These are phyloP conservation scores for Monosporascus cannonballus DNA, from an alignment of 2,329 filamentous ascomycete species.

Conservation along the genomic window DNA sequence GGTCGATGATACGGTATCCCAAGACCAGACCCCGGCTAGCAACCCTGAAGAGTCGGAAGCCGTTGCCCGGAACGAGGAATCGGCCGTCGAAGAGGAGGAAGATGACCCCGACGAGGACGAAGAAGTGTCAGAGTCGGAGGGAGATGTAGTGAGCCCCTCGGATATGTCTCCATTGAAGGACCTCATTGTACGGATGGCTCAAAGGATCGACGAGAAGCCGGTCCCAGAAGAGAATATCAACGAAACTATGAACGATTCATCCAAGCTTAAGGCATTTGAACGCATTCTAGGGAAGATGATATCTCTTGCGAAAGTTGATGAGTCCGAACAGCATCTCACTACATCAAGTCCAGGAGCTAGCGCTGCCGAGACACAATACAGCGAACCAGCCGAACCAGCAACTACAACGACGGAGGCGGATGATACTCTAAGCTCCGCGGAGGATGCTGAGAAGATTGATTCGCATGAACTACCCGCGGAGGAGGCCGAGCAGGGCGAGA, in stretches of 20 bases:
- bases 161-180: constrained; percentile 31
- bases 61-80: constrained; percentile 18
- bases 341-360: background rate
- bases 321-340: constrained; percentile 1
- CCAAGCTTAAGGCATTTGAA: constrained; percentile 44
- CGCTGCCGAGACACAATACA: background rate
- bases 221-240: constrained; percentile 16
- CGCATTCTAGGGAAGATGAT: constrained; percentile 44
- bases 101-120: constrained; percentile 10
- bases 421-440: background rate
- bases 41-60: constrained; percentile 13
- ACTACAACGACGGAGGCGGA: background rate
- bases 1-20: background rate
- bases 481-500: constrained; percentile 20
- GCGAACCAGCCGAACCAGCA: background rate
- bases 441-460: background rate
- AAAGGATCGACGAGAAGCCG: constrained; percentile 33
- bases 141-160: constrained; percentile 23
- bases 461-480: constrained; percentile 1
- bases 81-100: constrained; percentile 14
- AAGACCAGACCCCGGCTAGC: constrained; percentile 1
- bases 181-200: constrained; percentile 46
- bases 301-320: constrained; percentile 26
- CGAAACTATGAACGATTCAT: constrained; percentile 22
- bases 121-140: constrained; percentile 9